phyloP scores from a whole-genome alignment of 495 filamentous ascomycete genomes.

The Recurvomyces mirabilis region DNA sequence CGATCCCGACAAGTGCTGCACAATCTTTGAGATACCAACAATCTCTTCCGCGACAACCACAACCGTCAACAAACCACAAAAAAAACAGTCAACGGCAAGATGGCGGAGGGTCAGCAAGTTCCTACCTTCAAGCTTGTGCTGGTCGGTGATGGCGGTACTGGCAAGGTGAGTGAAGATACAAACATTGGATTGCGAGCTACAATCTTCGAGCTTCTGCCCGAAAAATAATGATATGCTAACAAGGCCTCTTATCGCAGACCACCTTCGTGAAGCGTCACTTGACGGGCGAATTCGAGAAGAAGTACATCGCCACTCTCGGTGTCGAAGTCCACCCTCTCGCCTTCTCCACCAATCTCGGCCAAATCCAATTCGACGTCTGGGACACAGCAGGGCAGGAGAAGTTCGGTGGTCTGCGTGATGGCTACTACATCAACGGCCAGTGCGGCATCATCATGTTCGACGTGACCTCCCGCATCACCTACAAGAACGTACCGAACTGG shows the following conservation, averaged over 20 bases:
- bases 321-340: conserved; percentile 95
- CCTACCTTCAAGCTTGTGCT: conserved; percentile 99
- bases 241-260: conserved; percentile 70
- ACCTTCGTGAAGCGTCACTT: conserved; percentile 99
- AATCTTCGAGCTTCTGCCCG: no score
- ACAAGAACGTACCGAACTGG: conserved; percentile 99
- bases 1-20: no score
- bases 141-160: conserved; percentile 98
- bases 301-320: conserved; percentile 99
- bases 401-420: conserved; percentile 98
- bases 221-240: no score
- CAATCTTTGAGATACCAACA: no score
- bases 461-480: conserved; percentile 98
- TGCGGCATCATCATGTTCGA: conserved; percentile 99
- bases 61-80: no score
- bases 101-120: conserved; percentile 35
- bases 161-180: conserved; percentile 63
- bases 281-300: conserved; percentile 99
- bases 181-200: neutral
- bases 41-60: no score
- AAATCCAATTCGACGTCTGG: conserved; percentile 99
- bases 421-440: conserved; percentile 99
- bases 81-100: no score
- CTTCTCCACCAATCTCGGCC: conserved; percentile 90
- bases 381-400: conserved; percentile 99